Evolutionary conservation across 169 alveolate genomes (phyloP).

Genomic region (Eimeria brunetti): DNA sequence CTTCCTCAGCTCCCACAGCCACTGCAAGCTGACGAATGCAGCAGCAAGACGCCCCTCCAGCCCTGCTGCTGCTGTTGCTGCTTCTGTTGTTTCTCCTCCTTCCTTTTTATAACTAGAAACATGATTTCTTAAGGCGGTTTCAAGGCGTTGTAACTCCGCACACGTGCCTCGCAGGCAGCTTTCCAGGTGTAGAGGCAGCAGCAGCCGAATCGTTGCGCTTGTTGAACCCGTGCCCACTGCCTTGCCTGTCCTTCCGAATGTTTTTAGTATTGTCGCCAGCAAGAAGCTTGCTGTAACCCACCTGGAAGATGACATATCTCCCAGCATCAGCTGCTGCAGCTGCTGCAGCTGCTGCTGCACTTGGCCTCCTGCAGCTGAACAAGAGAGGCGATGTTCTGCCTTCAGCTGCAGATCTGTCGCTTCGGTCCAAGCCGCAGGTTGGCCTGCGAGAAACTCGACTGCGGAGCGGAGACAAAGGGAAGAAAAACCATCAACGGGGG

Average conservation of each 20-base stretch:
- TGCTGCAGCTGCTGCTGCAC: no score
- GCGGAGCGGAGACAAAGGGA: constrained; percentile 54
- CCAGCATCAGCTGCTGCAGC: constrained; percentile 25
- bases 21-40: constrained; percentile 22
- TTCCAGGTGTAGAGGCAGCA: constrained; percentile 42
- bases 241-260: constrained; percentile 36
- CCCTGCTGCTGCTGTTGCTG: neutral
- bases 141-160: neutral
- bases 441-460: constrained; percentile 51
- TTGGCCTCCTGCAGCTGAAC: no score
- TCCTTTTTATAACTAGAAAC: neutral
- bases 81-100: neutral
- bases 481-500: constrained; percentile 28
- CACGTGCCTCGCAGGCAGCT: constrained; percentile 46
- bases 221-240: constrained; percentile 27
- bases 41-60: constrained; percentile 3
- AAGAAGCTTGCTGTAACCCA: constrained; percentile 43
- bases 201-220: constrained; percentile 21
- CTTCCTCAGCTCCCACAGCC: constrained; percentile 61
- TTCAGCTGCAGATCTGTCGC: neutral
- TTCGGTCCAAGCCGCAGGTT: neutral
- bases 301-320: constrained; percentile 4
- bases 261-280: constrained; percentile 5
- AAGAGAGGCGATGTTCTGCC: constrained; percentile 14
- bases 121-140: neutral